Percentiles rank a stretch among this genome's conserved stretches.
Evolutionary conservation across 1,284 basidiomycete genomes (phyloP).

Genomic region (Cystobasidium sp.): DNA sequence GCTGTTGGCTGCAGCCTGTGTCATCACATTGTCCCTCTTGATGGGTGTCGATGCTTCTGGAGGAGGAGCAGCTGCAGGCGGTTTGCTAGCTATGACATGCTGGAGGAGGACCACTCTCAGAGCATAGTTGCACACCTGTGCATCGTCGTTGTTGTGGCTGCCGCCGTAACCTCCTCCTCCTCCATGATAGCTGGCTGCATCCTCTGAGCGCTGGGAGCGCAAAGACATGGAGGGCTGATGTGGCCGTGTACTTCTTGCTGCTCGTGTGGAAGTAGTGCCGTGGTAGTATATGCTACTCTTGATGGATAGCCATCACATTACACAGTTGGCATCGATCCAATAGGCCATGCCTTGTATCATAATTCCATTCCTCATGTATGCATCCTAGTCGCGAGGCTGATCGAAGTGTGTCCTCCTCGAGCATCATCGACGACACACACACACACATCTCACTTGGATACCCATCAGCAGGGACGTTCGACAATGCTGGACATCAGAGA

Average conservation of each 20-base stretch:
- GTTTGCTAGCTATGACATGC: constrained; percentile 30
- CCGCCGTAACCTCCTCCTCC: neutral
- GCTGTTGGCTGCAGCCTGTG: neutral
- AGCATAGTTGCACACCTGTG: constrained; percentile 48
- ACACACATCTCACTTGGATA: no score
- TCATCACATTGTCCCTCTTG: neutral
- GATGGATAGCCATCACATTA: no score
- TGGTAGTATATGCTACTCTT: no score
- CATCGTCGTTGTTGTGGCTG: constrained; percentile 30
- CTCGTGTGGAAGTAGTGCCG: no score
- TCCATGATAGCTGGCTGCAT: neutral
- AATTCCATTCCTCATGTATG: no score
- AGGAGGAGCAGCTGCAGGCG: constrained; percentile 3
- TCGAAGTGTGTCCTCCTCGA: no score
- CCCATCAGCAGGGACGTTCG: no score
- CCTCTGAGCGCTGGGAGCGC: constrained; percentile 38
- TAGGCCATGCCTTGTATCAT: no score
- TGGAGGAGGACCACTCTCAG: constrained; percentile 49
- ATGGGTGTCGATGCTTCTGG: neutral
- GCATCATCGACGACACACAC: no score
- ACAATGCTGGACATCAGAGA: no score
- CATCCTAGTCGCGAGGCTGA: no score
- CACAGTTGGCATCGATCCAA: no score
- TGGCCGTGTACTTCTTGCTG: neutral
- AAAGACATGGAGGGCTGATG: constrained; percentile 20